Percentiles rank a stretch among this genome's conserved stretches.
phyloP scores from a whole-genome alignment of 495 filamentous ascomycete species.

The Achaetomiella virescens region DNA sequence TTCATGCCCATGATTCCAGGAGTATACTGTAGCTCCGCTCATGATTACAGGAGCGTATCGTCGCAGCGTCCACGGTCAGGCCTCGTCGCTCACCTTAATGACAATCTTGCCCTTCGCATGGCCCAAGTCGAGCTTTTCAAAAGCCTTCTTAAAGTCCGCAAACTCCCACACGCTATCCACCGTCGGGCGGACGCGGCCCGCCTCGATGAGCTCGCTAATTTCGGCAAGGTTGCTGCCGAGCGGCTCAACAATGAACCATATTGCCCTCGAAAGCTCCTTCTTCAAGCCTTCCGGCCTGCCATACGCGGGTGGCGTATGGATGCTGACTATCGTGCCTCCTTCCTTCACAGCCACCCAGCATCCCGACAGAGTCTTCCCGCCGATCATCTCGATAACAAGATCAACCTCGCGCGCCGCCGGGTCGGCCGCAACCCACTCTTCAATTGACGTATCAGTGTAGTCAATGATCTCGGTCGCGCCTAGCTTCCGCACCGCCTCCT shows the following conservation, averaged over 20 bases:
- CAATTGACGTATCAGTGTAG: constrained; percentile 47
- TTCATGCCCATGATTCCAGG: constrained; percentile 25
- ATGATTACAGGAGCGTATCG: not conserved
- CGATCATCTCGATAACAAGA: constrained; percentile 59
- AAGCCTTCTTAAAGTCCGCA: constrained; percentile 57
- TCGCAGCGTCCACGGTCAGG: not conserved
- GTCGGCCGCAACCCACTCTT: constrained; percentile 42
- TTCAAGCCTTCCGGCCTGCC: constrained; percentile 31
- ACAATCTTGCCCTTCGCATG: constrained; percentile 66
- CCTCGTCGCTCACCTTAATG: constrained; percentile 37
- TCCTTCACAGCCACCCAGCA: constrained; percentile 55
- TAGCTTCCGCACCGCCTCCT: constrained; percentile 46
- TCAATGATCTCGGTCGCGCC: constrained; percentile 67
- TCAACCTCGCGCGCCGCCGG: constrained; percentile 47
- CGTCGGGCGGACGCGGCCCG: constrained; percentile 56
- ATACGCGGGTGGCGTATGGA: constrained; percentile 44
- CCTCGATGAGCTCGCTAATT: constrained; percentile 53
- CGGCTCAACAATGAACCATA: constrained; percentile 47
- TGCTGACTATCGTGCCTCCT: constrained; percentile 42
- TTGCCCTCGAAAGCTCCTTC: constrained; percentile 27
- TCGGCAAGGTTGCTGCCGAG: constrained; percentile 56
- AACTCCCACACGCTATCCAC: constrained; percentile 57
- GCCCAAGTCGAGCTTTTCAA: constrained; percentile 55
- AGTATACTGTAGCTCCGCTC: no score
- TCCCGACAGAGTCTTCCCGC: constrained; percentile 38